Base-by-base conservation (phyloP, 176 grass and related monocot genomes). In the barley (Hordeum vulgare) region DNA sequence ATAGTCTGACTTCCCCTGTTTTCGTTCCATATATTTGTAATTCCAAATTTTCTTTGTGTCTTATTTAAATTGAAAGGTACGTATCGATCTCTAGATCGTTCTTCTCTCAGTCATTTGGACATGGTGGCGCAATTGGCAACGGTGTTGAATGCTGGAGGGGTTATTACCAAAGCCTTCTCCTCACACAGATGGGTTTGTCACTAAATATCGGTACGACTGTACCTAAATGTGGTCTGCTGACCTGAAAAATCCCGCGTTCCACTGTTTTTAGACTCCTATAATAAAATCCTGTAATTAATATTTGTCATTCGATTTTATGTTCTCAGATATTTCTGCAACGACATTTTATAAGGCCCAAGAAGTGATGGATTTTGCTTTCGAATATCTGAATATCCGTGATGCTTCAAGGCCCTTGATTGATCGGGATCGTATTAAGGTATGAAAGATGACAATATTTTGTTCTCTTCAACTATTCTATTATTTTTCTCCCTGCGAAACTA, bases 131-230 rank as follows among this genome's bases (percentile, higher is more conserved):
- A 0, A 81, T 98, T 62, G 93, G 85, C 33, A 79, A 49, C 0
- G 93, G 93, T 37, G 66, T 89, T 4, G 91, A 98, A 75, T 93
- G 84, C 86, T 93, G 93, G 96, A 88, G 87, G 40, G 96, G 93
- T 0, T 98, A 84, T 75, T 98, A 93, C 41, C 96, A 98, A 45
- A 98, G 92, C 59, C 51, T 98, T 13, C 88, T 90, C 9, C 87
- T 89, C 24, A 90, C 92, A 5, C 96, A 98, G 78, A 98, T 98
- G 96, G 91, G 96, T 11, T 9, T 93, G 6, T 91, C 90, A 4
- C 57, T 93, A 4, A 98, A 98, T 33, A 84, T 91, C 2, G 96
- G 96, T 98, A 91, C 25, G 53, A 1, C 49, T 54, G 39, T 81
- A 13, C 28, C 5, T 69, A 11, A 35, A 53, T 13, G 2, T 15